These are phyloP conservation scores for Talaromyces verruculosus DNA, from an alignment of 2,329 filamentous ascomycete genomes.

Conservation along the genomic window DNA sequence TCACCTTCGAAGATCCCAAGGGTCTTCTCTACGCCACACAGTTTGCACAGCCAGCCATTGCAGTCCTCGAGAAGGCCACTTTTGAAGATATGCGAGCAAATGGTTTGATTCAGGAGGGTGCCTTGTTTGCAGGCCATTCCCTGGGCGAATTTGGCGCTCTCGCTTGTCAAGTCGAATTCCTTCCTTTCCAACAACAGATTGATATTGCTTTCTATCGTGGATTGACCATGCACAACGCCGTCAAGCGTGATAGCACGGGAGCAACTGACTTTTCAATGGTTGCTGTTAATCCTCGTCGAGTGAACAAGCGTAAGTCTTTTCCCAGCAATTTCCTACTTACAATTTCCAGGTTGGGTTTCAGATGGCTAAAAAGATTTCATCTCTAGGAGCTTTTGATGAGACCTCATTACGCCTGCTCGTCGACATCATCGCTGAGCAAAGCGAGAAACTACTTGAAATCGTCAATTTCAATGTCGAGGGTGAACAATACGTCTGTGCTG, in stretches of 20 bases:
- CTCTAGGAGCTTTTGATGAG: background rate
- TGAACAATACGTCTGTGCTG: constrained; percentile 68
- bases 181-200: constrained; percentile 63
- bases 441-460: constrained; percentile 93
- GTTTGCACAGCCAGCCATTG: constrained; percentile 95
- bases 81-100: constrained; percentile 99
- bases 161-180: constrained; percentile 88
- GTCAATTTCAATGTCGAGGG: constrained; percentile 86
- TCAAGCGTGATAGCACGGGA: constrained; percentile 88
- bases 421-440: constrained; percentile 88
- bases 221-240: constrained; percentile 97
- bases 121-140: constrained; percentile 96
- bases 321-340: background rate
- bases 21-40: constrained; percentile 94
- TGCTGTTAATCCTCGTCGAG: constrained; percentile 95
- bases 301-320: constrained; percentile 64
- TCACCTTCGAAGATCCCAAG: constrained; percentile 93
- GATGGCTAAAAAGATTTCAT: background rate
- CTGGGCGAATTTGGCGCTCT: constrained; percentile 97
- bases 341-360: background rate
- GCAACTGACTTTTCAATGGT: constrained; percentile 99
- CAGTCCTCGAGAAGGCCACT: constrained; percentile 98
- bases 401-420: constrained; percentile 89
- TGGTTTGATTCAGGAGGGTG: constrained; percentile 91
- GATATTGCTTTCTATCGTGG: constrained; percentile 95